Percentiles rank a stretch among this genome's conserved stretches.
Evolutionary conservation across 2,329 filamentous ascomycete species (phyloP).

Genomic region (Aspergillus brunneoviolaceus): DNA sequence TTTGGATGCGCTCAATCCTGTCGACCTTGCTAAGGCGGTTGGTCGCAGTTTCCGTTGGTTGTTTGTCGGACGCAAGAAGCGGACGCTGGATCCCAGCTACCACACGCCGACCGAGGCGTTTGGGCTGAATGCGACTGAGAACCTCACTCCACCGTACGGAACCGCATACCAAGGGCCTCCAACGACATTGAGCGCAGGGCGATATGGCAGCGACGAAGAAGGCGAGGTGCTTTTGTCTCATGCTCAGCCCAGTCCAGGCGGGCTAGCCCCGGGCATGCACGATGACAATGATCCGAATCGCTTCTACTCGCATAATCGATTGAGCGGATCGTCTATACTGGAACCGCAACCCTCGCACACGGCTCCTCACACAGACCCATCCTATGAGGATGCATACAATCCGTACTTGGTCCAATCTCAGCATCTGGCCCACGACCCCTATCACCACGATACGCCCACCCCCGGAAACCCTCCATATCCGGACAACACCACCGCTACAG

Average conservation of each 20-base stretch:
- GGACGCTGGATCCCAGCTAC: constrained; percentile 44
- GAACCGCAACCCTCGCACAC: constrained; percentile 14
- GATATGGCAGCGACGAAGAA: constrained; percentile 33
- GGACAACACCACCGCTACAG: constrained; percentile 13
- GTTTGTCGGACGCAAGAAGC: constrained; percentile 65
- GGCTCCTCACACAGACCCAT: constrained; percentile 16
- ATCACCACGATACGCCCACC: not conserved
- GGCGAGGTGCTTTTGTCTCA: constrained; percentile 40
- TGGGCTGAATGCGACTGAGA: constrained; percentile 26
- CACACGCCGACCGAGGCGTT: constrained; percentile 29
- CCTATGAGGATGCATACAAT: constrained; percentile 18
- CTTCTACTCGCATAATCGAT: constrained; percentile 13
- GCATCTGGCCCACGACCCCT: constrained; percentile 1
- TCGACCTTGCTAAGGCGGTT: constrained; percentile 79
- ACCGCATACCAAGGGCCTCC: constrained; percentile 33
- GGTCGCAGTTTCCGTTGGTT: constrained; percentile 78
- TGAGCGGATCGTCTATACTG: constrained; percentile 15
- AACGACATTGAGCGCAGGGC: constrained; percentile 20
- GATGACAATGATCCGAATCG: constrained; percentile 17
- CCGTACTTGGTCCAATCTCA: constrained; percentile 14
- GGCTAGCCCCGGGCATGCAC: constrained; percentile 18
- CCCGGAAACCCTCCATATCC: constrained; percentile 1
- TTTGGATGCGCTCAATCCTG: constrained; percentile 71
- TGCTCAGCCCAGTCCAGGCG: constrained; percentile 34
- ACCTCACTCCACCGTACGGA: constrained; percentile 11